phyloP scores from a whole-genome alignment of 768 basidiomycete genomes.

The Suillus tomentosus region DNA sequence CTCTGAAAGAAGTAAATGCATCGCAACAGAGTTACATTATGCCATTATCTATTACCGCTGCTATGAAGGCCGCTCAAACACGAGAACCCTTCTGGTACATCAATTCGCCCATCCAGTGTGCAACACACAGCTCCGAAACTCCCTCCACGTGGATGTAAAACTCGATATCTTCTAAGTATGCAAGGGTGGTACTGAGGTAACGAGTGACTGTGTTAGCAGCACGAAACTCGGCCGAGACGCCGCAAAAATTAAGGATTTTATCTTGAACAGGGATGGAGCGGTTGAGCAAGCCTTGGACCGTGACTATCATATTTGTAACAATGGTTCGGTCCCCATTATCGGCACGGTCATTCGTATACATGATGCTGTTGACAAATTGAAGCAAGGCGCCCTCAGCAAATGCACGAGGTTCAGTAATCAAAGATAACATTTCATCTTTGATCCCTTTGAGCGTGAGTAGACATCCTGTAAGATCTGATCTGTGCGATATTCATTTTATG shows the following conservation, averaged over 20 bases:
- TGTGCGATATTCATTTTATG: not conserved
- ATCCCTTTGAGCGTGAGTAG: too few relatives aligned
- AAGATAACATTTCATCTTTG: too few relatives aligned
- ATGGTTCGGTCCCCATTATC: too few relatives aligned
- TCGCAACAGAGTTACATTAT: not conserved
- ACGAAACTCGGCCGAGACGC: not conserved
- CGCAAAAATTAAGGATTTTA: not conserved
- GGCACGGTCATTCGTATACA: too few relatives aligned
- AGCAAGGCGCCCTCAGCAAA: too few relatives aligned
- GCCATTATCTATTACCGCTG: too few relatives aligned
- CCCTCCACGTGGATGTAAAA: not conserved
- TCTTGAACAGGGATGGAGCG: not conserved
- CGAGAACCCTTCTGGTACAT: not conserved
- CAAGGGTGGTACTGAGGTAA: not conserved
- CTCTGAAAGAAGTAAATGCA: too few relatives aligned
- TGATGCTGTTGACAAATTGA: too few relatives aligned
- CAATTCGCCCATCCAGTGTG: not conserved
- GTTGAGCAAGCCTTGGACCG: not conserved
- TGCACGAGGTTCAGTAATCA: too few relatives aligned
- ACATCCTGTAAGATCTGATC: not conserved
- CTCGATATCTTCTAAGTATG: not conserved
- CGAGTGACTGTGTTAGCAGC: not conserved
- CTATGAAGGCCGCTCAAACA: too few relatives aligned
- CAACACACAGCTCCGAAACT: not conserved
- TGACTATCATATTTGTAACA: not conserved